A percentile compares a stretch with the other conserved stretches of the same genome.
Conservation (phyloP, 495 filamentous ascomycete genomes). For the Podospora pseudoanserina region DNA sequence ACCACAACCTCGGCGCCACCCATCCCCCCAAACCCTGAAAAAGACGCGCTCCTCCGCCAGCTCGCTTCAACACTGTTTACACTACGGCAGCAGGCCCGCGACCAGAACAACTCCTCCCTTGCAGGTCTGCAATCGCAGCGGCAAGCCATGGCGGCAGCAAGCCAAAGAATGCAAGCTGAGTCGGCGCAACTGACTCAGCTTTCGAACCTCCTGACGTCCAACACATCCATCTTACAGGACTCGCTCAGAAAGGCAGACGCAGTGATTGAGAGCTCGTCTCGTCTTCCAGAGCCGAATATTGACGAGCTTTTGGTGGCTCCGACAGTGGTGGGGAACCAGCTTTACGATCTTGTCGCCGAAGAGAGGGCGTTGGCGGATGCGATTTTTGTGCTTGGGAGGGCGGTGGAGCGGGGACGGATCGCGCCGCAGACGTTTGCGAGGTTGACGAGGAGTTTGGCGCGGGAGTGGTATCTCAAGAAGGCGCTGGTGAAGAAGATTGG, state of each 20-base stretch:
- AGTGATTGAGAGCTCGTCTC: slow-evolving; percentile 64
- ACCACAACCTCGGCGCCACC: slow-evolving; percentile 56
- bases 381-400: slow-evolving; percentile 74
- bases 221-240: slow-evolving; percentile 72
- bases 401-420: slow-evolving; percentile 73
- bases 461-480: slow-evolving; percentile 85
- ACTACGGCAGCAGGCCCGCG: slow-evolving; percentile 59
- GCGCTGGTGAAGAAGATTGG: slow-evolving; percentile 83
- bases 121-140: slow-evolving; percentile 76
- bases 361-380: slow-evolving; percentile 75
- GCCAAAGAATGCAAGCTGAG: slow-evolving; percentile 66
- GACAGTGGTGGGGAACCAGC: slow-evolving; percentile 44
- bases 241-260: slow-evolving; percentile 69
- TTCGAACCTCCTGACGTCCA: slow-evolving; percentile 63
- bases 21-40: slow-evolving; percentile 94
- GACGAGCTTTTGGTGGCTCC: slow-evolving; percentile 92
- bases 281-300: slow-evolving; percentile 52
- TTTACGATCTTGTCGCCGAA: slow-evolving; percentile 53
- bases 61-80: slow-evolving; percentile 65
- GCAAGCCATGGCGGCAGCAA: slow-evolving; percentile 64
- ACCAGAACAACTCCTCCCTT: slow-evolving; percentile 66
- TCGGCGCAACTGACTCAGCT: slow-evolving; percentile 65
- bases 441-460: slow-evolving; percentile 71
- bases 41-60: slow-evolving; percentile 78
- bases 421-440: slow-evolving; percentile 73